A percentile compares a stretch with the other conserved stretches of the same genome.
Evolutionary conservation across 768 basidiomycete species (phyloP).

Genomic region (Pleurotus platypus): DNA sequence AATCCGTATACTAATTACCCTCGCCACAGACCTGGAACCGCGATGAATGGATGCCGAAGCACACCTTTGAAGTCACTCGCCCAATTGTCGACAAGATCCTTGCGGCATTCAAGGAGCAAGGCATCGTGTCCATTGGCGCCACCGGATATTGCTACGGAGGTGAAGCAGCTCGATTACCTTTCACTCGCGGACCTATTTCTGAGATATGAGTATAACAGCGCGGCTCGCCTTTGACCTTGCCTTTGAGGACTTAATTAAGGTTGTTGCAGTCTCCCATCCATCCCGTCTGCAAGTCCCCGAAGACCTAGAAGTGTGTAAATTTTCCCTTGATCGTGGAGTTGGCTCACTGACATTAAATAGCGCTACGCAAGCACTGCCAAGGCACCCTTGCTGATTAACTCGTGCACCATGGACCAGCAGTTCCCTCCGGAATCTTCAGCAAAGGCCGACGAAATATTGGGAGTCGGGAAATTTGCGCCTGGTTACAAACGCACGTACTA

Average conservation of each 20-base stretch:
- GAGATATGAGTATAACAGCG: slow-evolving; percentile 21
- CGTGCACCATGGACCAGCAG: slow-evolving; percentile 46
- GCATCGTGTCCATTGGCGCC: slow-evolving; percentile 26
- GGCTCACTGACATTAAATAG: slow-evolving; percentile 25
- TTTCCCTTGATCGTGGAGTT: neutral
- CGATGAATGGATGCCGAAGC: slow-evolving; percentile 25
- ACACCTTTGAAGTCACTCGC: slow-evolving; percentile 19
- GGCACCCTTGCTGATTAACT: slow-evolving; percentile 65
- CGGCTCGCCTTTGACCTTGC: slow-evolving; percentile 51
- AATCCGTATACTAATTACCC: neutral
- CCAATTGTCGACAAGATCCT: slow-evolving; percentile 26
- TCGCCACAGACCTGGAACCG: slow-evolving; percentile 3
- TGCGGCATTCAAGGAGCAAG: slow-evolving; percentile 25
- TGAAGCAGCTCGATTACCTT: slow-evolving; percentile 12
- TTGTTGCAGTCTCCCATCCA: slow-evolving; percentile 52
- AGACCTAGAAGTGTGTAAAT: slow-evolving; percentile 53
- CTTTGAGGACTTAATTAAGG: slow-evolving; percentile 48
- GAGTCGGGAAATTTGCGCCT: slow-evolving; percentile 36
- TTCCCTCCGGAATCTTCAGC: slow-evolving; percentile 46
- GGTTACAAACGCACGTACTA: slow-evolving; percentile 44
- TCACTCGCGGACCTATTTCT: slow-evolving; percentile 11
- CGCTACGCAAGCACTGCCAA: slow-evolving; percentile 41
- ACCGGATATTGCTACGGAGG: slow-evolving; percentile 28
- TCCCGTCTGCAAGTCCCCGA: slow-evolving; percentile 52
- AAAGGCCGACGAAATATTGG: slow-evolving; percentile 47